Evolutionary conservation across 805 yeast genomes (phyloP), one percentile per base, ranked within the genome.

Genomic region (Candida broadrunensis): DNA sequence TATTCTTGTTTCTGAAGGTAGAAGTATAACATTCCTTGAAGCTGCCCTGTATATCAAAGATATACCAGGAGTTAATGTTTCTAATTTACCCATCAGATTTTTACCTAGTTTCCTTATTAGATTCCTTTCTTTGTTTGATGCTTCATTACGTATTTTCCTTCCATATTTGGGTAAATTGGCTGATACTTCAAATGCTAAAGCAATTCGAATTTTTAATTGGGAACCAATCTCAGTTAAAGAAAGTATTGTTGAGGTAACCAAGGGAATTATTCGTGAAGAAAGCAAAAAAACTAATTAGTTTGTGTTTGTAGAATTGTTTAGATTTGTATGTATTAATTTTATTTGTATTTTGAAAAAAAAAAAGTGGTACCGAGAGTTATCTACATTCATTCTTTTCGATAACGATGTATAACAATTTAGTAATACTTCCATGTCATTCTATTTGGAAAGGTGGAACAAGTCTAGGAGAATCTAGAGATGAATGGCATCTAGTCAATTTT

Each of bases 401-500:
- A 27, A 30, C 29, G n/a, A 35, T 33, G 34, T 23, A 39, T 5
- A 32, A n/a, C 5, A 53, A 56, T 29, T 49, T 70, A n/a, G 49
- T 70, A 2, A 54, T 70, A 17, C 50, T 70, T 11, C 75, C 75
- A 2, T 70, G 88, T 38, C 88, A 82, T 49, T 73, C 83, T 0
- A 72, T 83, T 1, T 82, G 86, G 86, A 70, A 64, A 38, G 58
- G 60, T 1, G 61, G 61, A 2, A 29, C 56, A 1, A 65, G 72
- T 8, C 50, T 65, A 5, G 90, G 90, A 0, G 61, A 62, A 15
- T 39, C 46, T 3, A 58, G 69, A 9, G 58, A 57, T 1, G 87
- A 85, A 48, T 88, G 95, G 96, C 50, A 51, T 16, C 55, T 87
- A 37, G 89, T 78, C 9, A 62, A 78, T 0, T 86, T 86, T 50